Conservation (phyloP, 768 basidiomycete genomes). For the Suillus placidus region DNA sequence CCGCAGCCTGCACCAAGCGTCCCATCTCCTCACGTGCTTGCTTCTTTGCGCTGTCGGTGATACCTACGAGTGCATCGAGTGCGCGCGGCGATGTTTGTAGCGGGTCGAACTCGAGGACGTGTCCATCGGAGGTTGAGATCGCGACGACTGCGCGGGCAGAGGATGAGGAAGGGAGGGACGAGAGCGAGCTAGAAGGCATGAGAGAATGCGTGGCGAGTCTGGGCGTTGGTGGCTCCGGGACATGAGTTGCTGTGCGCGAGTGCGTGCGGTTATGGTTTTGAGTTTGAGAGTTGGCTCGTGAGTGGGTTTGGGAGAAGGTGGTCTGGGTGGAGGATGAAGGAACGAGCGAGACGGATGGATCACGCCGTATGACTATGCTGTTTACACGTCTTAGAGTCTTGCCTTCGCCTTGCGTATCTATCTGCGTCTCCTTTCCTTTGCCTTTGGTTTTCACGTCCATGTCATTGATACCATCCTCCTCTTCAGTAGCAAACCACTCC, state of each 20-base stretch:
- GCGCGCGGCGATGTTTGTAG: conserved; percentile 70
- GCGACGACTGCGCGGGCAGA: conserved; percentile 65
- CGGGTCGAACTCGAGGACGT: conserved; percentile 85
- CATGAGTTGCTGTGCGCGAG: conserved; percentile 31
- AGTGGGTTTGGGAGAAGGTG: conserved; percentile 33
- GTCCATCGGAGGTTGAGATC: conserved; percentile 81
- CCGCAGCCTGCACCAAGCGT: conserved; percentile 67
- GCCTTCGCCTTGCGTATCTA: conserved; percentile 21
- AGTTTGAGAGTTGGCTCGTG: conserved; percentile 56
- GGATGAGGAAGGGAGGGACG: conserved; percentile 14
- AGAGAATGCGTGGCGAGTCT: conserved; percentile 1
- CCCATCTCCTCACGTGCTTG: conserved; percentile 79
- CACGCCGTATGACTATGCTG: conserved; percentile 62
- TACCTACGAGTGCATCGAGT: conserved; percentile 75
- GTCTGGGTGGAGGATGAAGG: conserved; percentile 30
- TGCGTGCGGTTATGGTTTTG: conserved; percentile 45
- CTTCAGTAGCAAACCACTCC: conserved; percentile 53
- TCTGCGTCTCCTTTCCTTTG: conserved; percentile 27
- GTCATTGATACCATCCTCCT: conserved; percentile 34
- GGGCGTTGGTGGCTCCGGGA: conserved; percentile 17
- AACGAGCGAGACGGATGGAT: conserved; percentile 50
- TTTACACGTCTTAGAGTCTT: conserved; percentile 46
- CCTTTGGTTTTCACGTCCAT: conserved; percentile 24
- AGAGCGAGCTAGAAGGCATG: not conserved
- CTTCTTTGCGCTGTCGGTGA: conserved; percentile 81